phyloP scores from a whole-genome alignment of 805 yeast genomes.

The Helenozyma rhizophorensis region DNA sequence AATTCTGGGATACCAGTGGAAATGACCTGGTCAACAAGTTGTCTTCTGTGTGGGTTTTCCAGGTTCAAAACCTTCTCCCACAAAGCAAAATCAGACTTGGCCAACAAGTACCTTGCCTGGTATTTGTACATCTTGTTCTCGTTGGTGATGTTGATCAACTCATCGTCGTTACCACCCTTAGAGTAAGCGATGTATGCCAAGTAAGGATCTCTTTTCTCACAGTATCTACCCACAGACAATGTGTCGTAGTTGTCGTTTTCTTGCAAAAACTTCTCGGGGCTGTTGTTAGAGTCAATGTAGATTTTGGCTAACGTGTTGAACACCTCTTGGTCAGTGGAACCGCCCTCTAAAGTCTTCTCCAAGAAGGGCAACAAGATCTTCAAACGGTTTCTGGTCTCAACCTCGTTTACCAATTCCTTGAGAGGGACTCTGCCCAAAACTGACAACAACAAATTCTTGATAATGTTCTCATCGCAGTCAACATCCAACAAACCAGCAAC shows the following conservation, averaged over 20 bases:
- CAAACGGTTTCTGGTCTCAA: constrained; percentile 92
- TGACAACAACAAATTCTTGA: constrained; percentile 72
- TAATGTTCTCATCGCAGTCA: constrained; percentile 90
- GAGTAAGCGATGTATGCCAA: constrained; percentile 96
- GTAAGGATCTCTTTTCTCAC: constrained; percentile 99
- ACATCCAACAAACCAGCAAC: constrained; percentile 94
- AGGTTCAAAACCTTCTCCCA: constrained; percentile 77
- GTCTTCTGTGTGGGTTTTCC: constrained; percentile 85
- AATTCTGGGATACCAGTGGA: constrained; percentile 95
- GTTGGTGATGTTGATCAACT: constrained; percentile 86
- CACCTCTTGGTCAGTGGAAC: constrained; percentile 85
- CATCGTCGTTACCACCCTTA: constrained; percentile 89
- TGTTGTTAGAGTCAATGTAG: constrained; percentile 95
- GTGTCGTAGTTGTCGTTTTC: constrained; percentile 90
- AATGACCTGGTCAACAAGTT: constrained; percentile 87
- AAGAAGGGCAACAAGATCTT: constrained; percentile 89
- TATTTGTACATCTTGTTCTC: constrained; percentile 98
- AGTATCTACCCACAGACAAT: constrained; percentile 93
- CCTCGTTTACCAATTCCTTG: constrained; percentile 84
- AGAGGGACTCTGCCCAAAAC: constrained; percentile 95
- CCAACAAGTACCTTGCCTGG: constrained; percentile 93
- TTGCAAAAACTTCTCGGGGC: constrained; percentile 92
- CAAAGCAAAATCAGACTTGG: constrained; percentile 77
- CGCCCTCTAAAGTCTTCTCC: constrained; percentile 80
- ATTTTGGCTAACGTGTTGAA: constrained; percentile 95